Evolutionary conservation across 371 early-diverging fungal species (phyloP).

Genomic region (Apophysomyces sp.): DNA sequence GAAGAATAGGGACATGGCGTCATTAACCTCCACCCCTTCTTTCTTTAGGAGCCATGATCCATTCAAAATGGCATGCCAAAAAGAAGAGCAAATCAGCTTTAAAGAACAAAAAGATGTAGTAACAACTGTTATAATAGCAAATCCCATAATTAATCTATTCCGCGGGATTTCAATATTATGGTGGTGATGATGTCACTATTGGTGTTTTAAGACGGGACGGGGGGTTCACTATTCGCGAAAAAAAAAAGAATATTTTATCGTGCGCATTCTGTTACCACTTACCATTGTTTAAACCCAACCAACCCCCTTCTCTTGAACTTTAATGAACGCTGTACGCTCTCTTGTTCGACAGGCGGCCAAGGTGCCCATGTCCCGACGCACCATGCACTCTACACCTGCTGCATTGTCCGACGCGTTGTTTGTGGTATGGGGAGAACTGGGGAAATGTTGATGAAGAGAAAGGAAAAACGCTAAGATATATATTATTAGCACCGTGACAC

Average conservation of each 20-base stretch:
- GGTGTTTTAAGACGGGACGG: no score
- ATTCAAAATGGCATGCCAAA: background rate
- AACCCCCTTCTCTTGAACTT: slow-evolving; percentile 16
- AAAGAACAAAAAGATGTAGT: no score
- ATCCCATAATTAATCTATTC: no score
- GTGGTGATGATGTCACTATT: no score
- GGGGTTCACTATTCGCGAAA: no score
- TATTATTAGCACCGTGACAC: slow-evolving; percentile 84
- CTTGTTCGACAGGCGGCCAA: slow-evolving; percentile 43
- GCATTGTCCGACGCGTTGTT: slow-evolving; percentile 68
- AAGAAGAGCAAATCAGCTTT: no score
- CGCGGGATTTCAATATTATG: no score
- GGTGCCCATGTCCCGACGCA: slow-evolving; percentile 40
- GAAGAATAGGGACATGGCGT: background rate
- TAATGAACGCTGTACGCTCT: slow-evolving; percentile 45
- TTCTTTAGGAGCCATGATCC: background rate
- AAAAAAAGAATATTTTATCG: slow-evolving; percentile 5
- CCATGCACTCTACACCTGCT: slow-evolving; percentile 47
- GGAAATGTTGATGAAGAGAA: background rate
- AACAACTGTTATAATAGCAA: no score
- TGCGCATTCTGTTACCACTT: slow-evolving; percentile 6
- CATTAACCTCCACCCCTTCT: slow-evolving; percentile 5
- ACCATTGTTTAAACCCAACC: slow-evolving; percentile 3
- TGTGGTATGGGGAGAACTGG: slow-evolving; percentile 47
- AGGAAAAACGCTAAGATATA: background rate